Evolutionary conservation across 228 moss, liverwort and hornwort species (phyloP), one percentile per base, ranked within the genome.

Genomic region (Sphagnum magellanicum): DNA sequence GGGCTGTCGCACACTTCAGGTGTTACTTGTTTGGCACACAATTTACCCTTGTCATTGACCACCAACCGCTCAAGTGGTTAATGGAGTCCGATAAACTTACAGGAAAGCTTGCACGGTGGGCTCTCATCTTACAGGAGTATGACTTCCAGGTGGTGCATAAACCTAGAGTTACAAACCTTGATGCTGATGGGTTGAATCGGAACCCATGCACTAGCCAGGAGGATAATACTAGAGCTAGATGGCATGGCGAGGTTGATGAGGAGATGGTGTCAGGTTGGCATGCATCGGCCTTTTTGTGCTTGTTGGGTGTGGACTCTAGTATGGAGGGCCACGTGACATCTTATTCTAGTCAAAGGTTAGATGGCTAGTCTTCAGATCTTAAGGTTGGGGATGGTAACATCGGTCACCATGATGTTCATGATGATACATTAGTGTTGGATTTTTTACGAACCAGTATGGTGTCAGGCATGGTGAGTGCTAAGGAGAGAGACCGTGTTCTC

Each of bases 71-170:
- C 69, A 48, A 59, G 59, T 58, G 55, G 59, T 47, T 59, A 5
- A 69, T 57, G 69, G 55, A 48, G 6, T 16, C 4, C 8, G 55
- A 53, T 16, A 69, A 69, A 4, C 5, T 69, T 11, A 69, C 17
- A 0, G 6, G 17, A n/a, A 69, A 59, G 5, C 15, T 69, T 58
- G 5, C 32, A 55, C 4, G 59, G 8, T 69, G 69, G 69, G 57
- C 69, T 9, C 8, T 69, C 0, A 69, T 57, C 46, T 52, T 69
- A 7, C 58, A 69, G 9, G 5, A 69, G 15, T 69, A 58, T 47
- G 7, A 57, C 0, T 69, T 69, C 46, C 4, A 69, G 13, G 55
- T 69, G 5, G 46, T n/a, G 5, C 69, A 69, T 32, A 4, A 0
- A 32, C 50, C 6, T 5, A 0, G 58, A 58, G n/a, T 69, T 12